These are phyloP conservation scores for Phytopythium chamaehyphon DNA, from an alignment of 352 stramenopile species.

Conservation along the genomic window DNA sequence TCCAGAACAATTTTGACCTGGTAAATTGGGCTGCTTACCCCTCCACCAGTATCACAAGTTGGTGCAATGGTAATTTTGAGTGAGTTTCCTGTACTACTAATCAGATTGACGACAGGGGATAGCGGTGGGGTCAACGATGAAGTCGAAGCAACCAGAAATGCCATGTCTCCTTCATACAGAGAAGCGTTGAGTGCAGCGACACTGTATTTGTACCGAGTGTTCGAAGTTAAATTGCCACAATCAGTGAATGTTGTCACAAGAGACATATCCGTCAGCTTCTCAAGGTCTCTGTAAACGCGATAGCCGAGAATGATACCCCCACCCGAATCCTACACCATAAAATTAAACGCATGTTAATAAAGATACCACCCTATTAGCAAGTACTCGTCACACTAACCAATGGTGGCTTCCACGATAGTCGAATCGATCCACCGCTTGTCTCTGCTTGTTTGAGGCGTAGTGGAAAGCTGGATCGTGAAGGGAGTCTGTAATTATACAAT, in stretches of 20 bases:
- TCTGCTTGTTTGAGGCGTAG: conserved; percentile 16
- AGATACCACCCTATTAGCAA: too few relatives aligned
- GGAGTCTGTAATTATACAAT: conserved; percentile 13
- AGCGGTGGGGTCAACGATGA: conserved; percentile 22
- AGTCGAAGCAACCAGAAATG: conserved; percentile 21
- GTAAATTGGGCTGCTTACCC: conserved; percentile 20
- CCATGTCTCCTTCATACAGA: conserved; percentile 27
- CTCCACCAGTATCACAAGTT: conserved; percentile 35
- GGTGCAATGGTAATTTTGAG: conserved; percentile 32
- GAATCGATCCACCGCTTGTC: conserved; percentile 37
- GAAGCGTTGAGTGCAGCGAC: conserved; percentile 38
- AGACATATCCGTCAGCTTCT: conserved; percentile 22
- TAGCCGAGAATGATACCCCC: conserved; percentile 42
- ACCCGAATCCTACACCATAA: conserved; percentile 23
- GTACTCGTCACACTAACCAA: too few relatives aligned
- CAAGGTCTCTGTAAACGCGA: conserved; percentile 53
- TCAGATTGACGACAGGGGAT: conserved; percentile 17
- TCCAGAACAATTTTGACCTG: conserved; percentile 25
- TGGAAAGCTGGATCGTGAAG: conserved; percentile 33
- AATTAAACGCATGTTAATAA: too few relatives aligned
- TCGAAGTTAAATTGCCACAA: conserved; percentile 31
- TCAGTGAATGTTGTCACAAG: conserved; percentile 37
- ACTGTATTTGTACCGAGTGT: conserved; percentile 42
- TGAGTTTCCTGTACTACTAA: conserved; percentile 13
- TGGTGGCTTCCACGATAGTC: conserved; percentile 37